A percentile compares a stretch with the other conserved stretches of the same genome.
Conservation (phyloP, 2,329 filamentous ascomycete species). For the Diaporthe humulicola region DNA sequence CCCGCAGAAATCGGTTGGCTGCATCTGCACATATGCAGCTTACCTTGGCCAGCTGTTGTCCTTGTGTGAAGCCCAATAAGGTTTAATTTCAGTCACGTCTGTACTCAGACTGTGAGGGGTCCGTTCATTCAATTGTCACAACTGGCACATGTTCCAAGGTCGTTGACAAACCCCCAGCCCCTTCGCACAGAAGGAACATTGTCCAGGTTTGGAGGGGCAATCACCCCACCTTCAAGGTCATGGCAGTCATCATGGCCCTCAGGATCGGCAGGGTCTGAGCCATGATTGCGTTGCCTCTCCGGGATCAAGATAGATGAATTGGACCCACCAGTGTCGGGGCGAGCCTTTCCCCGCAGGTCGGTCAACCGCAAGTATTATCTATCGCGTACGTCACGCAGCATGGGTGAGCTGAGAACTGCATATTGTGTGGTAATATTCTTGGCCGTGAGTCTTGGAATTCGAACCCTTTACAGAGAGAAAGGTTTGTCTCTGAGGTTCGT, state of each 20-base stretch:
- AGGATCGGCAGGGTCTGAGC: conserved; percentile 12
- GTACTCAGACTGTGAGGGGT: background rate
- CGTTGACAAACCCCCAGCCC: background rate
- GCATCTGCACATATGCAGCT: background rate
- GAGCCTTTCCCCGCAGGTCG: conserved; percentile 33
- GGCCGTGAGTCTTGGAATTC: background rate
- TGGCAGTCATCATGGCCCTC: conserved; percentile 16
- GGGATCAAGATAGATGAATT: background rate
- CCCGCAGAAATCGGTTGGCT: background rate
- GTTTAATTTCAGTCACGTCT: conserved; percentile 7
- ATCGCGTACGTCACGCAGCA: conserved; percentile 5
- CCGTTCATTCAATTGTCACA: background rate
- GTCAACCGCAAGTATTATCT: background rate
- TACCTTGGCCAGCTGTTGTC: conserved; percentile 13
- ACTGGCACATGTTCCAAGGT: background rate
- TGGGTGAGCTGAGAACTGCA: background rate
- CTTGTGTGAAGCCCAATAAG: conserved; percentile 24
- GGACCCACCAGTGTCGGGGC: conserved; percentile 29
- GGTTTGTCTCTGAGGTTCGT: background rate
- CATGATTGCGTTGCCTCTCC: conserved; percentile 14
- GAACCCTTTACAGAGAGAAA: background rate
- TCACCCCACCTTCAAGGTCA: background rate
- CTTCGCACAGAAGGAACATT: background rate
- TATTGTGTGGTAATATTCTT: background rate
- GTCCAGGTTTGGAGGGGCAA: background rate